Percentiles rank a stretch among this genome's conserved stretches.
Evolutionary conservation across 2,329 filamentous ascomycete species (phyloP).

Genomic region (Penicillium vulpinum): DNA sequence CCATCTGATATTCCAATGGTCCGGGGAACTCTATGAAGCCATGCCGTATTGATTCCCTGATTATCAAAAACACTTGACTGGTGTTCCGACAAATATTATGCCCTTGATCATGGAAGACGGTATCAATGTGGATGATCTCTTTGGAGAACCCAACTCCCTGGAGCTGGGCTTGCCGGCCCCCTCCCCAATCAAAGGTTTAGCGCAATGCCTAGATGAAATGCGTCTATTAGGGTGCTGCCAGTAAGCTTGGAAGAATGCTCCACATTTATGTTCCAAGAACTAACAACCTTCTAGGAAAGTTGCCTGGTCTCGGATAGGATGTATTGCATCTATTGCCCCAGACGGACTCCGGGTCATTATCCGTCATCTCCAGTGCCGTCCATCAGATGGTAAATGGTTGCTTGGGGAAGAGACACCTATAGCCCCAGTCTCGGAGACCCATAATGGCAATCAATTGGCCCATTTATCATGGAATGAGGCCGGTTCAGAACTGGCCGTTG

Average conservation of each 20-base stretch:
- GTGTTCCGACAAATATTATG: conserved; percentile 35
- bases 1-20: conserved; percentile 2
- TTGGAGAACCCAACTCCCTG: conserved; percentile 63
- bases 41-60: conserved; percentile 16
- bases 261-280: not conserved
- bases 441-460: conserved; percentile 66
- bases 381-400: conserved; percentile 70
- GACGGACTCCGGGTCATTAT: conserved; percentile 72
- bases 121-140: conserved; percentile 70
- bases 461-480: conserved; percentile 81
- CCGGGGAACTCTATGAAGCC: conserved; percentile 6
- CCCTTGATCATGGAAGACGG: conserved; percentile 59
- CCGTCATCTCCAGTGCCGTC: conserved; percentile 68
- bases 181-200: conserved; percentile 65
- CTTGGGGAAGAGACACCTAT: conserved; percentile 71
- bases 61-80: conserved; percentile 1
- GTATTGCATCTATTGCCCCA: conserved; percentile 75
- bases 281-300: conserved; percentile 61
- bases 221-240: conserved; percentile 75
- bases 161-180: conserved; percentile 57
- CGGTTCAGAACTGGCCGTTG: conserved; percentile 76
- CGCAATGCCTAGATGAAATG: conserved; percentile 73
- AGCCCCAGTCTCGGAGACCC: conserved; percentile 60
- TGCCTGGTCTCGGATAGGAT: conserved; percentile 84
- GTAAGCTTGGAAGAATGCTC: conserved; percentile 55